Base-by-base conservation (phyloP, 495 filamentous ascomycete species). In the Recurvomyces mirabilis region DNA sequence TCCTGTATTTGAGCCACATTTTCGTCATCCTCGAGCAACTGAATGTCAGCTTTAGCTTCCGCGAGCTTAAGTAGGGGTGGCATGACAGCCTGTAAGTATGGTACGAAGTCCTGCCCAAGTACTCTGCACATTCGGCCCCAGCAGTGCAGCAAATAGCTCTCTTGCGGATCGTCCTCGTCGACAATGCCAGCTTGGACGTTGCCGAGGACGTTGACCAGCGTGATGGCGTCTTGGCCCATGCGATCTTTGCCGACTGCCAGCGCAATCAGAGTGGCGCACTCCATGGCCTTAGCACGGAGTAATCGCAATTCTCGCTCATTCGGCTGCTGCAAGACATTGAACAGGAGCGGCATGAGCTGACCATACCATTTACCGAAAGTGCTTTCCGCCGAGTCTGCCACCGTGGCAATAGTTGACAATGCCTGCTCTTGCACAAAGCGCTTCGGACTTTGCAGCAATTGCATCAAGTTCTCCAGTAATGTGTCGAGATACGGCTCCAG, bases 101-200 rank as follows among this genome's bases (percentile, higher is more conserved):
- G 87, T 13, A 96, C 71, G 62, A 99, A 99, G 52, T 93, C 87
- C 32, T 73, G 66, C 34, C 81, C 87, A 44, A 99, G 72, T 15
- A 96, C 89, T 36, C 91, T 81, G 63, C 88, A 95, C 93, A 99
- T 96, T 21, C 93, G 77, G 35, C 93, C 93, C 93, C 93, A 99
- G 68, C 91, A 99, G 70, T 99, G 93, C 56, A 96, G 82, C 14
- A 99, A 76, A 61, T 99, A 99, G 51, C 89, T 85, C 7, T 86
- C 84, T 64, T 99, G 93, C 20, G 93, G 93, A 60, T 99, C 93
- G 56, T 96, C 93, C 12, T 86, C 69, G 54, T 99, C 93, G 18
- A 78, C 78, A 44, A 96, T 89, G 54, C 75, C 81, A 53, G 83
- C 65, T 53, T 99, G 93, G 42, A 96, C 93, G 34, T 70, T 74